Evolutionary conservation across 73 alveolate species (phyloP).

Genomic region (Halteria grandinella): DNA sequence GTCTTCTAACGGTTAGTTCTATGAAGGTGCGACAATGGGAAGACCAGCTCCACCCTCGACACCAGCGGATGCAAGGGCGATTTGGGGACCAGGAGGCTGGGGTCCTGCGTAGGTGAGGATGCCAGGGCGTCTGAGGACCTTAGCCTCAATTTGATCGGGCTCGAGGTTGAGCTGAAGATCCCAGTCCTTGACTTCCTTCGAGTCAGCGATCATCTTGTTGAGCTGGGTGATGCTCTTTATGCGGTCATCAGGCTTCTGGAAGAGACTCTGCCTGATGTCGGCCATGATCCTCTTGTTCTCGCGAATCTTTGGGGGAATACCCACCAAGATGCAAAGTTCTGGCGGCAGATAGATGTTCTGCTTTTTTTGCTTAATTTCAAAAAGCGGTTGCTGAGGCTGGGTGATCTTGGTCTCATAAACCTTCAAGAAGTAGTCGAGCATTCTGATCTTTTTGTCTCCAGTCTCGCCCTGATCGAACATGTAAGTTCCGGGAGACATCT

Average conservation of each 20-base stretch:
- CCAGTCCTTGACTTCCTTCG: constrained; percentile 44
- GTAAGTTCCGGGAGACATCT: constrained; percentile 38
- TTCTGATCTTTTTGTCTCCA: constrained; percentile 23
- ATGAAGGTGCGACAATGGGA: too few relatives aligned
- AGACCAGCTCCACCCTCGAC: not conserved
- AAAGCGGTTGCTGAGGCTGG: constrained; percentile 56
- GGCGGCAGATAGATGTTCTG: constrained; percentile 54
- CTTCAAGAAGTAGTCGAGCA: constrained; percentile 48
- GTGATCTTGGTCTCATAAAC: constrained; percentile 54
- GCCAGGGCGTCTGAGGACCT: constrained; percentile 34
- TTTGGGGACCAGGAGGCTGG: not conserved
- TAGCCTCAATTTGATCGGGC: constrained; percentile 47
- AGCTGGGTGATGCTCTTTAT: constrained; percentile 16
- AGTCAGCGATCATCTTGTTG: constrained; percentile 9
- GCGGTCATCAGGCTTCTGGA: constrained; percentile 42
- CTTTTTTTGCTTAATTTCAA: constrained; percentile 46
- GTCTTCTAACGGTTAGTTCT: constrained; percentile 8
- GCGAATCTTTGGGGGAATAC: constrained; percentile 53
- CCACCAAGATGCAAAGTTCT: constrained; percentile 53
- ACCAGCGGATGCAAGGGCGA: not conserved
- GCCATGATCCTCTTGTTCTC: constrained; percentile 52
- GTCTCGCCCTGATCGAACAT: constrained; percentile 40
- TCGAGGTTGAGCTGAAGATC: constrained; percentile 22
- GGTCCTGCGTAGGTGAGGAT: not conserved
- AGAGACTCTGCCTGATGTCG: constrained; percentile 17